Evolutionary conservation across 805 yeast genomes (phyloP), one percentile per base, ranked within the genome.

Genomic region (Monosporozyma yasuniensis): DNA sequence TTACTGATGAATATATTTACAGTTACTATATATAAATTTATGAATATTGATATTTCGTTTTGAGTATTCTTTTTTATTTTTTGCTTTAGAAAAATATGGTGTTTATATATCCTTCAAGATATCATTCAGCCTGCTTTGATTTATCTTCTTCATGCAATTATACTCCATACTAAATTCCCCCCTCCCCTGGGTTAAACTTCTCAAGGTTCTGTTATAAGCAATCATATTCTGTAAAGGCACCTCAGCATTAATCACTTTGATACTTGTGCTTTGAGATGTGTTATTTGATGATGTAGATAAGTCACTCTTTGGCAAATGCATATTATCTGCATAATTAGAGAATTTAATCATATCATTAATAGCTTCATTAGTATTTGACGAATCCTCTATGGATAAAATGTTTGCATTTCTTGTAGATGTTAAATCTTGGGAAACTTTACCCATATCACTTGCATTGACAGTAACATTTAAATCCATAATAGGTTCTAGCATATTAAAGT

Each of bases 161-260:
- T 83, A 85, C 12, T 78, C 75, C 96, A 91, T 87, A 52, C 80
- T 80, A 65, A 86, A 89, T 2, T 81, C 77, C 2, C 90, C 96
- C 42, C 96, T 74, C 1, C 99, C 99, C 61, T 88, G 89, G 0
- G 97, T 90, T 57, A 89, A 70, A 35, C 93, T 83, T 58, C 98
- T 70, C 44, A 93, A 70, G 53, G 78, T 79, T 10, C 82, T 79
- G 51, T 88, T 73, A 64, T 93, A 93, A 0, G 97, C 96, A 45
- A 89, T 78, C 96, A 93, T 89, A 53, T 84, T 95, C 52, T 83
- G 76, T 61, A 93, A 71, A 3, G 99, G 97, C 0, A 89, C 90
- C 47, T 76, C 78, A 0, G 96, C 96, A n/a, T 71, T 71, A 32
- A 93, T 78, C 7, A 76, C 67, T 66, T 87, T 80, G 11, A 54